Conservation (phyloP, 1,284 basidiomycete species). For the Phlebopus sp. region DNA sequence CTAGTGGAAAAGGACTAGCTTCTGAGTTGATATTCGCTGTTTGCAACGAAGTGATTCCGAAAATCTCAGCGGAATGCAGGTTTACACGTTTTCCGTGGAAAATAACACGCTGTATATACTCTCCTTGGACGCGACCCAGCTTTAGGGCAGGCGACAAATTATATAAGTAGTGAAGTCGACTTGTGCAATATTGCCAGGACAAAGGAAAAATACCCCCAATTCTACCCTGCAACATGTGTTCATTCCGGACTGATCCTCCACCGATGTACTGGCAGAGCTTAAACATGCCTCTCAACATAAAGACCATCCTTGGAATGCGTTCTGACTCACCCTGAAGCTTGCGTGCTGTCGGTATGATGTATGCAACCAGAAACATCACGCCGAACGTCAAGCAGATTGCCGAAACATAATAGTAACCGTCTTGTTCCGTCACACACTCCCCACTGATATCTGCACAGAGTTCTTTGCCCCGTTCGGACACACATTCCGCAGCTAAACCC, state of each 20-base stretch:
- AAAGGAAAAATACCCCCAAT: background rate
- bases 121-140: slow-evolving; percentile 6
- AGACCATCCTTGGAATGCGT: slow-evolving; percentile 1
- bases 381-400: slow-evolving; percentile 79
- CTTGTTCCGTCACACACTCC: slow-evolving; percentile 77
- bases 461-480: slow-evolving; percentile 85
- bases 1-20: slow-evolving; percentile 7
- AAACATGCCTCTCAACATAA: slow-evolving; percentile 8
- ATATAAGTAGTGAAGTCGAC: background rate
- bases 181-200: background rate
- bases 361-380: slow-evolving; percentile 66
- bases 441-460: slow-evolving; percentile 78
- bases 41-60: slow-evolving; percentile 17
- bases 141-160: slow-evolving; percentile 33
- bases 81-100: slow-evolving; percentile 23
- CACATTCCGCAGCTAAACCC: slow-evolving; percentile 72
- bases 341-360: slow-evolving; percentile 82
- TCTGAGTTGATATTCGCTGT: slow-evolving; percentile 6
- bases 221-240: background rate
- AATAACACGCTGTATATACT: slow-evolving; percentile 22
- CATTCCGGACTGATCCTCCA: slow-evolving; percentile 28
- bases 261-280: slow-evolving; percentile 39
- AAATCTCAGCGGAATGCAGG: slow-evolving; percentile 9
- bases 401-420: slow-evolving; percentile 92
- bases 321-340: slow-evolving; percentile 75